These are phyloP conservation scores for Hemileia vastatrix DNA, from an alignment of 1,284 basidiomycete species.

Conservation along the genomic window DNA sequence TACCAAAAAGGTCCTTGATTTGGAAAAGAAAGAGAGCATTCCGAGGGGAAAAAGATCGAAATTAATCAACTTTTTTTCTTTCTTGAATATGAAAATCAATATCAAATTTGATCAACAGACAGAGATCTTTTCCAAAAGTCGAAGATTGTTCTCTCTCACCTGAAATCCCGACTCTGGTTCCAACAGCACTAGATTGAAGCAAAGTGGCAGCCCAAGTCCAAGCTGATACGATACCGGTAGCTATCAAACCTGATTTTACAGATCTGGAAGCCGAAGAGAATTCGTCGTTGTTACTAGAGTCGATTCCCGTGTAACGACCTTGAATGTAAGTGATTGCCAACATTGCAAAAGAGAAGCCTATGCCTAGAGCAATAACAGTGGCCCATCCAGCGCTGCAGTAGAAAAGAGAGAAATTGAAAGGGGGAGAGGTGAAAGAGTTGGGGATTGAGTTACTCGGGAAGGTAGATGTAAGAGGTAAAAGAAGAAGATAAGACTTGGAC, in stretches of 20 bases:
- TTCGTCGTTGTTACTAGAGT: conserved; percentile 32
- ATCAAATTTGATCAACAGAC: too few relatives aligned
- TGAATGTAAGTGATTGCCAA: conserved; percentile 35
- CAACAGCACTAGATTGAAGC: conserved; percentile 32
- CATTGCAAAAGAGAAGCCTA: conserved; percentile 37
- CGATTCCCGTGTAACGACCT: conserved; percentile 33
- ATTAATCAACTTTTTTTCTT: too few relatives aligned
- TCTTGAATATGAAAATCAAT: too few relatives aligned
- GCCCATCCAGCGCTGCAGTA: conserved; percentile 35
- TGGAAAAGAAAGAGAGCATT: too few relatives aligned
- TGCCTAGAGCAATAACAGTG: conserved; percentile 38
- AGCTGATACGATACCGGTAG: conserved; percentile 33
- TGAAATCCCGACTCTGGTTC: conserved; percentile 23
- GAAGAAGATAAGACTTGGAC: too few relatives aligned
- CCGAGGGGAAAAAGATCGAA: too few relatives aligned
- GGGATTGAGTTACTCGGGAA: too few relatives aligned
- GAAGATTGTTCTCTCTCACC: conserved; percentile 4
- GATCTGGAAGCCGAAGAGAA: conserved; percentile 37
- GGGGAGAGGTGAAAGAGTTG: too few relatives aligned
- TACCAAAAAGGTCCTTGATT: too few relatives aligned
- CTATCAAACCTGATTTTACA: conserved; percentile 41
- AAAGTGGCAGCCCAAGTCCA: conserved; percentile 44
- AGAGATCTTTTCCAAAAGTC: too few relatives aligned
- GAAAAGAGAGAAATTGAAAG: background rate
- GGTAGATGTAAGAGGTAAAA: too few relatives aligned